A percentile compares a stretch with the other conserved stretches of the same genome.
These are phyloP conservation scores for Pachyrhizus erosus DNA, from an alignment of 306 rosid genomes.

Conservation along the genomic window DNA sequence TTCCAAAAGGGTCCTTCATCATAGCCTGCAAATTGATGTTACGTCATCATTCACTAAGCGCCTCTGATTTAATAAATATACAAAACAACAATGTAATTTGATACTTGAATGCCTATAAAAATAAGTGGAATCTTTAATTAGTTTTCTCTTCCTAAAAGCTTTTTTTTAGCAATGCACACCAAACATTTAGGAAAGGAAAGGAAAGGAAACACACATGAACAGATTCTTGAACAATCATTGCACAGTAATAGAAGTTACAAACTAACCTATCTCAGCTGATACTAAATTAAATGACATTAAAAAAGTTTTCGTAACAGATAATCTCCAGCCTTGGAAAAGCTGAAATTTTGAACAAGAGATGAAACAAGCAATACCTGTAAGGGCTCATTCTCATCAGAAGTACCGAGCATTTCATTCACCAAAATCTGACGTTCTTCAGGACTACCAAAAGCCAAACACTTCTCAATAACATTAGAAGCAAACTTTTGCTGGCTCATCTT, in stretches of 20 bases:
- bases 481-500: slow-evolving; percentile 98
- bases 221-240: slow-evolving; percentile 12
- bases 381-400: slow-evolving; percentile 94
- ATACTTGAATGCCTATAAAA: slow-evolving; percentile 8
- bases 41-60: slow-evolving; percentile 32
- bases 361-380: slow-evolving; percentile 70
- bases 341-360: slow-evolving; percentile 18
- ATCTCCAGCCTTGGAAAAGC: neutral
- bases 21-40: slow-evolving; percentile 68
- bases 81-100: slow-evolving; percentile 27
- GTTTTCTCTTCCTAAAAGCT: neutral
- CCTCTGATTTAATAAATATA: slow-evolving; percentile 7
- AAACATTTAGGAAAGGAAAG: slow-evolving; percentile 12
- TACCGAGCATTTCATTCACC: slow-evolving; percentile 94
- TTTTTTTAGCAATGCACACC: neutral
- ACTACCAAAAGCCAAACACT: slow-evolving; percentile 86
- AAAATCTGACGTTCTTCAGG: slow-evolving; percentile 85
- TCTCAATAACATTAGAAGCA: slow-evolving; percentile 99
- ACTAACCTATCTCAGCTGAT: neutral
- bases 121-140: neutral
- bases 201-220: neutral
- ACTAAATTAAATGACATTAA: slow-evolving; percentile 16
- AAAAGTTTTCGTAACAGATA: neutral
- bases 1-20: slow-evolving; percentile 99
- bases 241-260: slow-evolving; percentile 15